phyloP scores from a whole-genome alignment of 75 land plant genomes.

The Chamaecyparis obtusa region DNA sequence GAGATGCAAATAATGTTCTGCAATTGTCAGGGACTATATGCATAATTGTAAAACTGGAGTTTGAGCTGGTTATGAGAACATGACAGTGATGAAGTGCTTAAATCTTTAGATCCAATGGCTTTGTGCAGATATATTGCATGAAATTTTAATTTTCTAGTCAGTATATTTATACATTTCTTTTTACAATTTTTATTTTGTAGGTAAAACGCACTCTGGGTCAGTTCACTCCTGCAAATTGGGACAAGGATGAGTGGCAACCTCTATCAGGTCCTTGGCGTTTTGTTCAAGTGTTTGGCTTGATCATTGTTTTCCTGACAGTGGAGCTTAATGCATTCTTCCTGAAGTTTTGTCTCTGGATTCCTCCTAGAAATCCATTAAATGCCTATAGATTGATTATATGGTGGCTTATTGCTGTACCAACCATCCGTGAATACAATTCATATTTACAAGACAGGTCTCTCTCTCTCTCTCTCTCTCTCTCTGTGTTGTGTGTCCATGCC shows the following conservation, averaged over 20 bases:
- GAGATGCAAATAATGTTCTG: neutral
- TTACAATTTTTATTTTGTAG: slow-evolving; percentile 27
- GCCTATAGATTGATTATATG: slow-evolving; percentile 86
- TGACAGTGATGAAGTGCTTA: neutral
- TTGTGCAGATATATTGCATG: neutral
- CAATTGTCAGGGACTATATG: neutral
- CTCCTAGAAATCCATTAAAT: slow-evolving; percentile 86
- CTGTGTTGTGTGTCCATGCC: neutral
- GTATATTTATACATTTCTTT: neutral
- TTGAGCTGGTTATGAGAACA: neutral
- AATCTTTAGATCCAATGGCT: neutral
- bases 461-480: slow-evolving; percentile 6
- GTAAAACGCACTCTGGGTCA: slow-evolving; percentile 92
- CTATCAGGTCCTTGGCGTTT: slow-evolving; percentile 87
- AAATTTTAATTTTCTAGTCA: neutral
- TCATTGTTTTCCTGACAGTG: slow-evolving; percentile 75
- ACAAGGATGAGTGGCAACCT: slow-evolving; percentile 97
- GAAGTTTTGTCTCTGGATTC: slow-evolving; percentile 94
- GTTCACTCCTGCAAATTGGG: slow-evolving; percentile 96
- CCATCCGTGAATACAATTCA: slow-evolving; percentile 91
- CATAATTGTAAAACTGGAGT: neutral
- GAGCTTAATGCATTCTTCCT: slow-evolving; percentile 97
- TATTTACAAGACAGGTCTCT: slow-evolving; percentile 88
- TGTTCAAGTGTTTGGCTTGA: slow-evolving; percentile 79
- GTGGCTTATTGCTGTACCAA: slow-evolving; percentile 99